Percentiles rank a stretch among this genome's conserved stretches.
Conservation (phyloP, 1,284 basidiomycete species). For the Cryptococcus amylolentus region DNA sequence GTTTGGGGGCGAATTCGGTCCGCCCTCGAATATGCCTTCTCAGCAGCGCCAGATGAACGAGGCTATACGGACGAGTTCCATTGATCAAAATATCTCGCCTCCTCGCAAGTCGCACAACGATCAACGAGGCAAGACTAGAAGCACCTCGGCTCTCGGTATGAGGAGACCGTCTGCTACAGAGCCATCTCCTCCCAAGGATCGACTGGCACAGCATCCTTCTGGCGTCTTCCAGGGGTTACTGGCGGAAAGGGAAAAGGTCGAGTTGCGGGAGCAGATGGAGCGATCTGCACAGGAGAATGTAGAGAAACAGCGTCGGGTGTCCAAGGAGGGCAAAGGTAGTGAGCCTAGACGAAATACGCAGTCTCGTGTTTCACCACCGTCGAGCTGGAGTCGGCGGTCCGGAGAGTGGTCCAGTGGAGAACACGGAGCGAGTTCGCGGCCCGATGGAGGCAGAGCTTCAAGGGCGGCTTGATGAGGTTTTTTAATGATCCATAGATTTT, state of each 20-base stretch:
- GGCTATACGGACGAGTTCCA: neutral
- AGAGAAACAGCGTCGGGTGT: neutral
- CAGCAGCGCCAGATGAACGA: neutral
- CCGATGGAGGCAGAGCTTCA: too few species aligned
- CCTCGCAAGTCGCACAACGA: neutral
- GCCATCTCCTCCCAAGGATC: neutral
- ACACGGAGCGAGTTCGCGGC: too few species aligned
- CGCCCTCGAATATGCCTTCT: conserved; percentile 41
- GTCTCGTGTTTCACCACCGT: neutral
- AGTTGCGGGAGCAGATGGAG: neutral
- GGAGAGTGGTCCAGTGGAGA: neutral
- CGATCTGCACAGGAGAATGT: neutral
- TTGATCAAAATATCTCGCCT: neutral
- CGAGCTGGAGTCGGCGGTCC: neutral
- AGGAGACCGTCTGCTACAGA: too few species aligned
- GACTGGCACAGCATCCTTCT: neutral
- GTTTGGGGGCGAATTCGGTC: conserved; percentile 44
- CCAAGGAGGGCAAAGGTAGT: neutral
- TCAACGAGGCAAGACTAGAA: neutral
- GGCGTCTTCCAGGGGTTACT: neutral
- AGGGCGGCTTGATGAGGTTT: too few species aligned
- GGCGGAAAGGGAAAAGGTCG: neutral
- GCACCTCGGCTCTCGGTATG: neutral
- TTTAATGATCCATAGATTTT: too few species aligned
- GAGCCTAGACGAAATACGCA: neutral